A percentile compares a stretch with the other conserved stretches of the same genome.
Conservation (phyloP, 176 grass and related monocot genomes). For the Saccharum officinarum region DNA sequence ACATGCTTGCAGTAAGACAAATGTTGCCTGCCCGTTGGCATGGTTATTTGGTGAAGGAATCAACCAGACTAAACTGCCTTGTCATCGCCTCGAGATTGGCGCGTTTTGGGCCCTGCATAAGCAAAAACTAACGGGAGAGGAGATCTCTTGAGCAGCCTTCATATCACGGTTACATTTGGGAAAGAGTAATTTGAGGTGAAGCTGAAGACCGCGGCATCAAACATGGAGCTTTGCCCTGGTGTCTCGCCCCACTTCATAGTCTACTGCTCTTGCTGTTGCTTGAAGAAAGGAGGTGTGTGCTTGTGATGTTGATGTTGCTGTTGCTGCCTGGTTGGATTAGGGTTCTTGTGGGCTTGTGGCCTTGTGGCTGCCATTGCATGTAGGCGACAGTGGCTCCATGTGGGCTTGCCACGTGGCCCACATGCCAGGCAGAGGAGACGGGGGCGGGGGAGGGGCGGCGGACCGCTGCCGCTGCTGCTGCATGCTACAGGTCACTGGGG, state of each 20-base stretch:
- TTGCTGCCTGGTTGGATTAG: slow-evolving; percentile 20
- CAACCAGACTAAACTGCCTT: slow-evolving; percentile 19
- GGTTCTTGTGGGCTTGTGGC: slow-evolving; percentile 13
- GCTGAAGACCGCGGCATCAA: slow-evolving; percentile 21
- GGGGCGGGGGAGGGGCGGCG: not conserved
- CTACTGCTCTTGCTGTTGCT: not conserved
- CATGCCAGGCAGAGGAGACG: slow-evolving; percentile 5
- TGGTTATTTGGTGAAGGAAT: slow-evolving; percentile 3
- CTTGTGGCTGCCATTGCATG: not conserved
- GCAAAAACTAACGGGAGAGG: slow-evolving; percentile 2
- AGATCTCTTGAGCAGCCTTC: slow-evolving; percentile 15
- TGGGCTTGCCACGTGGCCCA: slow-evolving; percentile 8
- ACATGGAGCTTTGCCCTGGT: slow-evolving; percentile 33
- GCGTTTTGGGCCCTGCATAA: not conserved
- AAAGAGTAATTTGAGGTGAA: not conserved
- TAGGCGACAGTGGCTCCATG: slow-evolving; percentile 21
- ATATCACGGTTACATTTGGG: not conserved
- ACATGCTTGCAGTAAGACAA: slow-evolving; percentile 21
- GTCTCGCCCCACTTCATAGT: not conserved
- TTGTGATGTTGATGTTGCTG: not conserved
- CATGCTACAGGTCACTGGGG: slow-evolving; percentile 33
- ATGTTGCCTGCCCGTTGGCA: slow-evolving; percentile 17
- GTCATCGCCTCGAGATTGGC: not conserved
- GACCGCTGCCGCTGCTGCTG: not conserved
- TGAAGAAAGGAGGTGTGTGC: not conserved